Conservation (phyloP, 306 rosid species). For the Cicer bijugum region DNA sequence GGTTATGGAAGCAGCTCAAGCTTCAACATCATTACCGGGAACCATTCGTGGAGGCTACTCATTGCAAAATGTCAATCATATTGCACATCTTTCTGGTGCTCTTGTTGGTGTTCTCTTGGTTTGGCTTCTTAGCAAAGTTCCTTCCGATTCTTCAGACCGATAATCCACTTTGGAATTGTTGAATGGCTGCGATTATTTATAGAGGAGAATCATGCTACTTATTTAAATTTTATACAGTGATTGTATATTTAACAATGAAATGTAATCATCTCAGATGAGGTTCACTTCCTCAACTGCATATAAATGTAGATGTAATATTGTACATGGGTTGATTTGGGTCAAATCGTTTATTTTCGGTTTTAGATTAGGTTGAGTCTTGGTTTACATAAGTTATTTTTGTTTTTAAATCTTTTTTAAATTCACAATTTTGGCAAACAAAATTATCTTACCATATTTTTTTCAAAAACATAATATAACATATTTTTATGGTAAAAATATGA, state of each 20-base stretch:
- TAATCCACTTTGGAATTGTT: constrained; percentile 34
- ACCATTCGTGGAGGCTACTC: constrained; percentile 59
- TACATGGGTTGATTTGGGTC: too few relatives aligned
- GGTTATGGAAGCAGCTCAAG: constrained; percentile 99
- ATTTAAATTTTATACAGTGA: background rate
- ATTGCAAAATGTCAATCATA: constrained; percentile 79
- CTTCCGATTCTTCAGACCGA: constrained; percentile 62
- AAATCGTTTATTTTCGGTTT: too few relatives aligned
- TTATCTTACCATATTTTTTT: too few relatives aligned
- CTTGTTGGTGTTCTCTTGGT: constrained; percentile 92
- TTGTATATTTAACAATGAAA: constrained; percentile 18
- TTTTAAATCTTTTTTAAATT: too few relatives aligned
- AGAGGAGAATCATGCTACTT: constrained; percentile 19
- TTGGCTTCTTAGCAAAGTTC: constrained; percentile 86
- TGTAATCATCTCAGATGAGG: constrained; percentile 26
- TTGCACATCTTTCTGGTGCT: constrained; percentile 97
- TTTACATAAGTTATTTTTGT: too few relatives aligned
- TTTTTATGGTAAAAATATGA: too few relatives aligned
- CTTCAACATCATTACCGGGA: constrained; percentile 78
- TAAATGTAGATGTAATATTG: constrained; percentile 6
- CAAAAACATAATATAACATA: too few relatives aligned
- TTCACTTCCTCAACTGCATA: background rate
- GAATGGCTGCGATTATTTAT: constrained; percentile 7
- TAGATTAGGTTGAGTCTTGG: too few relatives aligned
- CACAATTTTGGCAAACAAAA: too few relatives aligned